Conservation (phyloP, 441 rosid genomes). For the Adansonia gregorii region DNA sequence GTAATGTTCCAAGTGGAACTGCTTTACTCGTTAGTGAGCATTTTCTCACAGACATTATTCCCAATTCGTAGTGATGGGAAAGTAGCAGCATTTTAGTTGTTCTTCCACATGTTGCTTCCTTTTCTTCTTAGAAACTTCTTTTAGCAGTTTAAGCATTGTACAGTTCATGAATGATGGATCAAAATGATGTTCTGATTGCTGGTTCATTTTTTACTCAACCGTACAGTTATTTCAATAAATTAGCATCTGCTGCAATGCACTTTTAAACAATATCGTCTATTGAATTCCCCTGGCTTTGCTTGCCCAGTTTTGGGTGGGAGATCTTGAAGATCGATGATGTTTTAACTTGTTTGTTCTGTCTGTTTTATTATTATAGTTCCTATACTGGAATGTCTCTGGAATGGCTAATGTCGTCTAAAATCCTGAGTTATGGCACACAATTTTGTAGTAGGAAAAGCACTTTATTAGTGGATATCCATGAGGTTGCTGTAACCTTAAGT, state of each 20-base stretch:
- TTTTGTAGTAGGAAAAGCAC: neutral
- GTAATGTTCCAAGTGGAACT: neutral
- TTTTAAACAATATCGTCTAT: neutral
- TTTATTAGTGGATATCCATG: too few species aligned
- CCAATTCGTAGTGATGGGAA: slow-evolving; percentile 4
- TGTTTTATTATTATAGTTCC: neutral
- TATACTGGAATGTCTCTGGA: neutral
- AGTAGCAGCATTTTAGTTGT: slow-evolving; percentile 12
- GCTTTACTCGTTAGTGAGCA: neutral
- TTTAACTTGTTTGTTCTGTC: neutral
- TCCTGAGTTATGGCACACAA: neutral
- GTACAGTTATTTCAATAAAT: slow-evolving; percentile 6
- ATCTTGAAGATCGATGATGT: neutral
- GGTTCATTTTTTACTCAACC: slow-evolving; percentile 1
- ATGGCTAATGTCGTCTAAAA: neutral
- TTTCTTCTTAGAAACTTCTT: neutral
- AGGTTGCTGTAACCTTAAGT: neutral
- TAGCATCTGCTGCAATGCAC: slow-evolving; percentile 13
- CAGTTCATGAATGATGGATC: slow-evolving; percentile 22
- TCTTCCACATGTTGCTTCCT: slow-evolving; percentile 13
- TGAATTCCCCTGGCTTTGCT: slow-evolving; percentile 6
- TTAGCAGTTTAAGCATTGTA: slow-evolving; percentile 24
- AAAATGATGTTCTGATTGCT: neutral
- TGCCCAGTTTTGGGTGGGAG: neutral
- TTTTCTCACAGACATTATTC: neutral